Evolutionary conservation across 2,329 filamentous ascomycete species (phyloP), one percentile per base, ranked within the genome.

Genomic region (Botryotinia calthae): DNA sequence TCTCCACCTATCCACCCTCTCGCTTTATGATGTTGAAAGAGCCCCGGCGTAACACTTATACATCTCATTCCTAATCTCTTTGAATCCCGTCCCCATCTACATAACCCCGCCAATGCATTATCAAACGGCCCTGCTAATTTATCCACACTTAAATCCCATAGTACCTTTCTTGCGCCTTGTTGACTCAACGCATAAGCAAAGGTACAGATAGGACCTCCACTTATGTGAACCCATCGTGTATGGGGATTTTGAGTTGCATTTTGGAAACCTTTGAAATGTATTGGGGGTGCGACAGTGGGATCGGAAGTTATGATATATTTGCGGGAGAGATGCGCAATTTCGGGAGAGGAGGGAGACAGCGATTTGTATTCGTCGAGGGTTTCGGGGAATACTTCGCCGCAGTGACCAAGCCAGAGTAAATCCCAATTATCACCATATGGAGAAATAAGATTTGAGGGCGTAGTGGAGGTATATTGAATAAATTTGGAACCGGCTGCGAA

Each of bases 81-180:
- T 5, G 25, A 20, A 65, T 64, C 34, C 25, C 59, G 18, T 7
- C 69, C 69, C 69, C 69, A 71, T 42, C 69, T 44, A 56, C 69
- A 71, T 6, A 71, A 6, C 3, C 59, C 76, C 9, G 80, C 79
- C 0, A 82, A 76, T 8, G 79, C 78, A 65, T 82, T 82, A 67
- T 82, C 81, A 59, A 82, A 81, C 0, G 80, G 75, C 0, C 77
- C 79, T 0, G 67, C 70, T 2, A 81, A 75, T 44, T 78, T 77
- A 73, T 82, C 79, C 4, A 76, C 67, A 73, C 88, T 88, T 10
- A 90, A 83, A 76, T 90, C 88, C 81, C 87, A 90, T 71, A 88
- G 85, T 25, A 90, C 87, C 80, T 90, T 90, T 76, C 87, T 85
- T 5, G 77, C 77, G 1, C 77, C 77, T 18, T 66, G 40, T 34